A percentile compares a stretch with the other conserved stretches of the same genome.
phyloP scores from a whole-genome alignment of 2,329 filamentous ascomycete species.

The Taxawa tesnikishii region DNA sequence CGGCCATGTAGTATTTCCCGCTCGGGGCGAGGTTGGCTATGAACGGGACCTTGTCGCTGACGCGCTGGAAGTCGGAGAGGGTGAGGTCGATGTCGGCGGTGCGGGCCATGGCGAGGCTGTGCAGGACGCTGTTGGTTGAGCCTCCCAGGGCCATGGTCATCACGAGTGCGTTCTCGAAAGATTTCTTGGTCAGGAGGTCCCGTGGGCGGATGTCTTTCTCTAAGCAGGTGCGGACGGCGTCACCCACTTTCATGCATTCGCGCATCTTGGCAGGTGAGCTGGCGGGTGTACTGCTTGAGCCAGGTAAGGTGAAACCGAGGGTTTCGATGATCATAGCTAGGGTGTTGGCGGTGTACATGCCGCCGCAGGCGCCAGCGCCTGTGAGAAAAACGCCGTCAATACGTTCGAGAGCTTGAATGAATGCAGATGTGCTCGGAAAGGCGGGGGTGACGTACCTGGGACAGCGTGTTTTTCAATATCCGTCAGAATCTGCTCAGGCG shows the following conservation, averaged over 20 bases:
- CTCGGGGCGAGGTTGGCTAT: constrained; percentile 40
- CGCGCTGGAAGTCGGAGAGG: constrained; percentile 39
- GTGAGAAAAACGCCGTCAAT: no score
- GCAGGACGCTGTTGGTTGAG: constrained; percentile 38
- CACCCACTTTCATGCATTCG: constrained; percentile 36
- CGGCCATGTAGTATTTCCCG: constrained; percentile 44
- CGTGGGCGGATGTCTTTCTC: constrained; percentile 37
- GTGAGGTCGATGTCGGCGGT: constrained; percentile 37
- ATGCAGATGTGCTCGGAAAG: no score
- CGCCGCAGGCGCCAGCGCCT: constrained; percentile 73
- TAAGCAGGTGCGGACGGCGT: constrained; percentile 37
- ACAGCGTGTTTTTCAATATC: no score
- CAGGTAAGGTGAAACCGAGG: constrained; percentile 39
- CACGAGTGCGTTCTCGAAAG: constrained; percentile 40
- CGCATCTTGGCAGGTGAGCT: constrained; percentile 37
- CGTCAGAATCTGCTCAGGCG: no score
- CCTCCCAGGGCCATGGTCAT: constrained; percentile 37
- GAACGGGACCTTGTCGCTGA: constrained; percentile 37
- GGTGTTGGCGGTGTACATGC: constrained; percentile 52
- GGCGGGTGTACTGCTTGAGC: constrained; percentile 38
- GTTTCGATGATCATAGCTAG: constrained; percentile 39
- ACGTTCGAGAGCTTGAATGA: no score
- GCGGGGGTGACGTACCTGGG: no score
- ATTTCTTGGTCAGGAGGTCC: constrained; percentile 36
- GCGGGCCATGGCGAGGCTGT: constrained; percentile 39